Evolutionary conservation across 345 rosid species (phyloP).

Genomic region (Dimocarpus longan): DNA sequence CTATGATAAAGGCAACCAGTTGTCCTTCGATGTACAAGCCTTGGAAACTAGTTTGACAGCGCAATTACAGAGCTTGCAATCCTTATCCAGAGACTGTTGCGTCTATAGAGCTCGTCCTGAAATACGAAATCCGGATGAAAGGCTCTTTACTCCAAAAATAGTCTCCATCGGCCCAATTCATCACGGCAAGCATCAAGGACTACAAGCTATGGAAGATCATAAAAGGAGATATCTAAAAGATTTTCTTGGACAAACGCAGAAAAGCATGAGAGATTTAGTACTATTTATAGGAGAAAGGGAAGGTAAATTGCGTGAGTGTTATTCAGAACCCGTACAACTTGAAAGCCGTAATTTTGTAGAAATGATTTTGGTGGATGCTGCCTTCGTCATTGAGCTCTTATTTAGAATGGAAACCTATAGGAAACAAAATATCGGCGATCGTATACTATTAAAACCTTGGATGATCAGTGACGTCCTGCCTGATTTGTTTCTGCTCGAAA

Average conservation of each 20-base stretch:
- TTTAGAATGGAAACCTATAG: background rate
- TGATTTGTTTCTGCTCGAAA: conserved; percentile 29
- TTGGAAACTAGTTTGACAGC: too few relatives aligned
- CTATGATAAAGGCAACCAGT: too few relatives aligned
- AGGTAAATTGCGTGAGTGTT: background rate
- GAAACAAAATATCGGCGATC: background rate
- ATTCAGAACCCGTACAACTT: background rate
- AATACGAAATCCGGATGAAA: background rate
- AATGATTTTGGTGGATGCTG: conserved; percentile 23
- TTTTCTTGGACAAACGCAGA: conserved; percentile 10
- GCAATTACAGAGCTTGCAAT: too few relatives aligned
- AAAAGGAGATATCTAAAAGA: conserved; percentile 11
- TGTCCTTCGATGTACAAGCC: too few relatives aligned
- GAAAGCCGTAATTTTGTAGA: background rate
- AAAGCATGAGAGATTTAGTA: background rate
- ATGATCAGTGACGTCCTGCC: background rate
- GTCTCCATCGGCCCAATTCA: conserved; percentile 32
- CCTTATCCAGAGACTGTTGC: background rate
- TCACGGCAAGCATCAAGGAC: background rate
- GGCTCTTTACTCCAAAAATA: background rate
- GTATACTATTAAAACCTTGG: background rate
- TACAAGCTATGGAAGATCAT: conserved; percentile 27
- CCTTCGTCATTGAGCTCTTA: conserved; percentile 20
- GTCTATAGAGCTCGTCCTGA: conserved; percentile 13
- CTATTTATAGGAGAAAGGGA: background rate